Evolutionary conservation across 441 rosid species (phyloP), one percentile per base, ranked within the genome.

Genomic region (Adansonia grandidieri): DNA sequence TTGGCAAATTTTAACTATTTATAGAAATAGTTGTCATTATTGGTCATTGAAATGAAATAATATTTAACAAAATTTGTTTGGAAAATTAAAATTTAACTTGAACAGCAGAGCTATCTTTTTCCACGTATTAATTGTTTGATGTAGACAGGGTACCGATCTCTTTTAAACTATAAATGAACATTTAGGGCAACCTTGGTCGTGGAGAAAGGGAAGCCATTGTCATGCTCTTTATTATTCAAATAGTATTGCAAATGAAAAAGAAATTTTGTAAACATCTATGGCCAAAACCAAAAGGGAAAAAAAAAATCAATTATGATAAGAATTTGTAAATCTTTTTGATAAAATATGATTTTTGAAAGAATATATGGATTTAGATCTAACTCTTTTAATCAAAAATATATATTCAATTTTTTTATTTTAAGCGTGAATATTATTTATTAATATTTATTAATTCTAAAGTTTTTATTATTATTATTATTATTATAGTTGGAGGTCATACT

Each of bases 111-210:
- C 15, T 37, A 64, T 32, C 11, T 15, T 68, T 45, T 68, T 68
- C 72, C 37, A 19, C 45, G 45, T 44, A 67, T 67, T 67, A 67
- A 67, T 44, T 67, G 13, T 44, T 67, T 44, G 71, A 67, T 67
- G 45, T 9, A 67, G 54, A 67, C 54, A 17, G 32, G 9, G 15
- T 67, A 67, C 71, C 54, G 19, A 67, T 44, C 54, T 44, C 32
- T 9, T 44, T n/a, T 67, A 44, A 44, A 67, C 51, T 44, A 67
- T 19, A 68, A 68, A 68, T 68, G 37, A 19, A 20, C 72, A 47
- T 68, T 68, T 68, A 68, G 7, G 37, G 47, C 37, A 19, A 10
- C 54, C 20, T n/a, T 45, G 28, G 54, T 67, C 72, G 10, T 45
- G 32, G 32, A 19, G 28, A 10, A 65, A 67, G 54, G 32, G 19